phyloP scores from a whole-genome alignment of 2,329 filamentous ascomycete species.

The Leptosphaerulina australis region DNA sequence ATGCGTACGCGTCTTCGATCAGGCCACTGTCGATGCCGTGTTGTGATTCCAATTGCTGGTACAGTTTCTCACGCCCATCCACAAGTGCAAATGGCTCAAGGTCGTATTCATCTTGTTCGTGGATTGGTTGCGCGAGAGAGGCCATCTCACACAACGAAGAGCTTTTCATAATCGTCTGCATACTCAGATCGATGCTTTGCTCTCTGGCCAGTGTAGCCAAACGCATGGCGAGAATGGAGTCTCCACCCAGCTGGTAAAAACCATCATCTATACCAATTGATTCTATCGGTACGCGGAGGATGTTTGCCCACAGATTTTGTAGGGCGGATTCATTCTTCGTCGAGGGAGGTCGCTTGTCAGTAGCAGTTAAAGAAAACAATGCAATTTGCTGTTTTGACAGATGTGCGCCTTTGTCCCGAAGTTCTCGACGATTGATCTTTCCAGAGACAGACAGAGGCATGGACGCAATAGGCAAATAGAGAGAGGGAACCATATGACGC shows the following conservation, averaged over 20 bases:
- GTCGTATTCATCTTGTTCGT: not conserved
- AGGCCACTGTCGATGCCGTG: not conserved
- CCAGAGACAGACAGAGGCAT: conserved; percentile 10
- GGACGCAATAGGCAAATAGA: conserved; percentile 13
- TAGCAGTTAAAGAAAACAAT: not conserved
- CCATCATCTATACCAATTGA: conserved; percentile 21
- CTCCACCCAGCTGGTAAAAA: conserved; percentile 31
- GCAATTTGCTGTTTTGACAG: too few relatives aligned
- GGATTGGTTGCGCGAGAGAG: not conserved
- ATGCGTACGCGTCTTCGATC: conserved; percentile 17
- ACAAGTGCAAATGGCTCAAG: conserved; percentile 18
- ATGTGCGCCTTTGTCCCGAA: not conserved
- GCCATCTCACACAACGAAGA: conserved; percentile 23
- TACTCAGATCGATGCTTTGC: conserved; percentile 16
- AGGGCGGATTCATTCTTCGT: not conserved
- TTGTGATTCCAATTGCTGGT: not conserved
- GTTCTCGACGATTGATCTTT: not conserved
- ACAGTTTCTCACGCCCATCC: not conserved
- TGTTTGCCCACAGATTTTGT: conserved; percentile 16
- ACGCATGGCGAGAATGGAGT: conserved; percentile 31
- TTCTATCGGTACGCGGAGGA: conserved; percentile 17
- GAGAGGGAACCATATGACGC: conserved; percentile 18
- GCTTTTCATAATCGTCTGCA: conserved; percentile 14
- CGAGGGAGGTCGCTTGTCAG: conserved; percentile 1
- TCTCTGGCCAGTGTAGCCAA: conserved; percentile 18